Evolutionary conservation across 2,329 filamentous ascomycete genomes (phyloP).

Genomic region (Triangularia setosa): DNA sequence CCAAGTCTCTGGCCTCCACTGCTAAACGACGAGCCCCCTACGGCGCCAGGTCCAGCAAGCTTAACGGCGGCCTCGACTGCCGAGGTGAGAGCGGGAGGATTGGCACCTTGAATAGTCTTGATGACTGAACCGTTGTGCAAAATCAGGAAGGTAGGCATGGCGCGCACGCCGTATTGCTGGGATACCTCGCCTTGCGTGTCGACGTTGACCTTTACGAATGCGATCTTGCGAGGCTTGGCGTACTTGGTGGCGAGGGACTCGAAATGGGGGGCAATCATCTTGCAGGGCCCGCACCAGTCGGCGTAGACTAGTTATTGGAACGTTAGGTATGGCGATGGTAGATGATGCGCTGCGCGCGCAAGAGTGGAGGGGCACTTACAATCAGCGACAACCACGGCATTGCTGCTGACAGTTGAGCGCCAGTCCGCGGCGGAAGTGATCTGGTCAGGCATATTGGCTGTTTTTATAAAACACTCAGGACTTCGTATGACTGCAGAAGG

Average conservation of each 20-base stretch:
- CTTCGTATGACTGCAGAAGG: background rate
- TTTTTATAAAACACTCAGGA: background rate
- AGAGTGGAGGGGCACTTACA: constrained; percentile 55
- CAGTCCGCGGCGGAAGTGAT: constrained; percentile 69
- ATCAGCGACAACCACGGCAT: constrained; percentile 80
- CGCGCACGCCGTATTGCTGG: constrained; percentile 71
- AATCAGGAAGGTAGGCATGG: constrained; percentile 93
- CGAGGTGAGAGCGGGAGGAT: constrained; percentile 68
- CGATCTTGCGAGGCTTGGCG: constrained; percentile 74
- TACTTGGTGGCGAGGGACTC: constrained; percentile 77
- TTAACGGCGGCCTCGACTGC: constrained; percentile 70
- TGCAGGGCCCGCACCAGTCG: constrained; percentile 93
- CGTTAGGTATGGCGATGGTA: constrained; percentile 12
- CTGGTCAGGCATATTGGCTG: constrained; percentile 36
- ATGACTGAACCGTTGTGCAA: constrained; percentile 71
- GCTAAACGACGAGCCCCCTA: constrained; percentile 47
- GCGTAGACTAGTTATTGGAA: constrained; percentile 67
- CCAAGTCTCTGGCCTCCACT: constrained; percentile 57
- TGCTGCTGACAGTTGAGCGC: constrained; percentile 65
- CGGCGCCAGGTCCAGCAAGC: constrained; percentile 41
- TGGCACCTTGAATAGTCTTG: constrained; percentile 76
- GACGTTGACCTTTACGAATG: constrained; percentile 90
- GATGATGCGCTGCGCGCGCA: background rate
- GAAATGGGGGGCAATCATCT: constrained; percentile 84
- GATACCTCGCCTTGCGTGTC: constrained; percentile 77